A percentile compares a stretch with the other conserved stretches of the same genome.
These are phyloP conservation scores for Fusarium tanahbumbuense DNA, from an alignment of 2,329 filamentous ascomycete genomes.

Conservation along the genomic window DNA sequence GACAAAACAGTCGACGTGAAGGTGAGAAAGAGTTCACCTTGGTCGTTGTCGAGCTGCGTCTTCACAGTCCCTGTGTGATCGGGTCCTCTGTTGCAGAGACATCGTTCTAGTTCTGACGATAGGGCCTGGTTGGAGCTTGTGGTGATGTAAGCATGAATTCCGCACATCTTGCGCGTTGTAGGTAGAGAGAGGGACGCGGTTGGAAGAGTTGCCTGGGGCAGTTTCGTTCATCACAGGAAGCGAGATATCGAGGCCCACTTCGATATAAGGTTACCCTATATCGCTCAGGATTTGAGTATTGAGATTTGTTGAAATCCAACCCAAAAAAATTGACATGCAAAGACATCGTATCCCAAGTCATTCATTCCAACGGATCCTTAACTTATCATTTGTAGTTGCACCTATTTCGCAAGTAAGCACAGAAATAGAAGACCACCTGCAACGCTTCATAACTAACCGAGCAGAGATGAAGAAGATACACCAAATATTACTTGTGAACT, in stretches of 20 bases:
- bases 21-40: conserved; percentile 59
- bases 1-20: conserved; percentile 91
- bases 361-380: neutral
- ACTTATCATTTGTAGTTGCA: neutral
- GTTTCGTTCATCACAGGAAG: conserved; percentile 3
- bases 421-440: neutral
- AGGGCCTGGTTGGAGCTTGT: conserved; percentile 45
- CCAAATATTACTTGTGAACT: neutral
- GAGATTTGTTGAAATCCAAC: neutral
- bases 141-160: conserved; percentile 67
- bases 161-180: conserved; percentile 63
- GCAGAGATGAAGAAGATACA: neutral
- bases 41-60: conserved; percentile 44
- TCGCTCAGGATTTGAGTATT: neutral
- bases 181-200: conserved; percentile 10
- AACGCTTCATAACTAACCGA: neutral
- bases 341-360: neutral
- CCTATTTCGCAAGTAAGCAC: too few relatives aligned
- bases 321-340: neutral
- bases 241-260: conserved; percentile 24
- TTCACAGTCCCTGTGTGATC: conserved; percentile 65
- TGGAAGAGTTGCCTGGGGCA: conserved; percentile 10
- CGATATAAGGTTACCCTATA: conserved; percentile 5
- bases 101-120: conserved; percentile 53
- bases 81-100: conserved; percentile 68